A percentile compares a stretch with the other conserved stretches of the same genome.
Evolutionary conservation across 495 filamentous ascomycete genomes (phyloP).

Genomic region (Penicillium arizonense): DNA sequence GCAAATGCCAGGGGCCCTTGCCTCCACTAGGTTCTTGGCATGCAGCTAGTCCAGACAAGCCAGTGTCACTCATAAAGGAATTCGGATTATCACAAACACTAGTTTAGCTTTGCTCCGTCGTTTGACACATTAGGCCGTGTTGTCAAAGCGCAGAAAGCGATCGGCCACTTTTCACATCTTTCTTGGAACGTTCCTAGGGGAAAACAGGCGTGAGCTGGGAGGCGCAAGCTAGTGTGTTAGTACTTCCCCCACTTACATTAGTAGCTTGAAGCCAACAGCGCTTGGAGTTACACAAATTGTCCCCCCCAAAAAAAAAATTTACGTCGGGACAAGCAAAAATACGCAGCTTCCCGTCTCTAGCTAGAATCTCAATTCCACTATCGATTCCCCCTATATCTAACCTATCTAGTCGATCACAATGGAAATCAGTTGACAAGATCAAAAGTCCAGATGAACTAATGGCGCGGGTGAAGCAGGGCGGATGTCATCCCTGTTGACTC

Average conservation of each 20-base stretch:
- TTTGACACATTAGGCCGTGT: conserved; percentile 3
- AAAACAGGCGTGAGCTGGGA: neutral
- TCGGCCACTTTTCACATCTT: neutral
- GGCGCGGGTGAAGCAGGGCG: neutral
- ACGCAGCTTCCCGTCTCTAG: neutral
- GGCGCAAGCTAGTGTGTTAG: too few relatives aligned
- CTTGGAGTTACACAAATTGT: neutral
- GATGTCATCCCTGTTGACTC: neutral
- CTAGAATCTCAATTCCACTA: neutral
- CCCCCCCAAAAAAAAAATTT: neutral
- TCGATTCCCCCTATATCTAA: neutral
- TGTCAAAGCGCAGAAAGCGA: neutral
- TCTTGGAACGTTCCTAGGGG: neutral
- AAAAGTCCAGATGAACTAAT: neutral
- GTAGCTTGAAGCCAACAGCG: neutral
- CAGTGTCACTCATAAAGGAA: neutral
- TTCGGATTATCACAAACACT: neutral
- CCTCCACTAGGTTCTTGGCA: conserved; percentile 1
- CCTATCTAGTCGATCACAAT: neutral
- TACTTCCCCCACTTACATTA: neutral
- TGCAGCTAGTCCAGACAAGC: neutral
- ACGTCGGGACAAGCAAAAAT: neutral
- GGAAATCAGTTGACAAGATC: neutral
- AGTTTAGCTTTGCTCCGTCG: conserved; percentile 2
- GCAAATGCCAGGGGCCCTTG: neutral